Conservation (phyloP, 352 stramenopile species). For the Pythium sp. region DNA sequence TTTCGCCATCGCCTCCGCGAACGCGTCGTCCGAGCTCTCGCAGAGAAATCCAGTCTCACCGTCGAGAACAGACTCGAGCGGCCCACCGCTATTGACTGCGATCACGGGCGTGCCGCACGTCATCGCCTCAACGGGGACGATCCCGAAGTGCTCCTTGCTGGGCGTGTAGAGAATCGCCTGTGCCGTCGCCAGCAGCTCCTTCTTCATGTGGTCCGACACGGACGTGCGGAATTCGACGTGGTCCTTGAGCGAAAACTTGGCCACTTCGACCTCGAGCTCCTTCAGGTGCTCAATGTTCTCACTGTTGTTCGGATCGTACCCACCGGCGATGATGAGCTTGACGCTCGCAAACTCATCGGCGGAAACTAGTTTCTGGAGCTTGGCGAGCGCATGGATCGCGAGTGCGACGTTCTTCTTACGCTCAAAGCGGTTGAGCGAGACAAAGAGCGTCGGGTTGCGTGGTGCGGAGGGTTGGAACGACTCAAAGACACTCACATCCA, state of each 20-base stretch:
- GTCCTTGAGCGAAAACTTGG: constrained; percentile 38
- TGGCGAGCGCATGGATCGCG: constrained; percentile 76
- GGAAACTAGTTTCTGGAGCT: constrained; percentile 43
- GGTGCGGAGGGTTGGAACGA: constrained; percentile 28
- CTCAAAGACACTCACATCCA: constrained; percentile 82
- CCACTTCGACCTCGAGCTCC: constrained; percentile 85
- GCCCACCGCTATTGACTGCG: constrained; percentile 93
- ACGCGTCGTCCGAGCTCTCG: constrained; percentile 50
- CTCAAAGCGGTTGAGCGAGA: constrained; percentile 98
- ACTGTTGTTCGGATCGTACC: constrained; percentile 93
- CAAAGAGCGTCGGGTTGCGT: constrained; percentile 67
- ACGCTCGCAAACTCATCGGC: constrained; percentile 44
- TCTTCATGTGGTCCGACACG: constrained; percentile 86
- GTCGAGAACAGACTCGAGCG: constrained; percentile 94
- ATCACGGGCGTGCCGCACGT: constrained; percentile 93
- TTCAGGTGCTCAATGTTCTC: constrained; percentile 96
- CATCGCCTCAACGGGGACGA: constrained; percentile 99
- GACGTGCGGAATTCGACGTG: constrained; percentile 89
- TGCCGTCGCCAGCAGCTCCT: constrained; percentile 79
- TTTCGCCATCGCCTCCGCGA: constrained; percentile 59
- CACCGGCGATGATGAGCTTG: constrained; percentile 92
- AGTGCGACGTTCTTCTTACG: constrained; percentile 97
- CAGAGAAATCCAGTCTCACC: constrained; percentile 84
- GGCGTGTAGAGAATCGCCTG: constrained; percentile 96
- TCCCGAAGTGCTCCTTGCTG: constrained; percentile 98